These are phyloP conservation scores for Macadamia integrifolia DNA, from an alignment of 164 flowering plant species.

Conservation along the genomic window DNA sequence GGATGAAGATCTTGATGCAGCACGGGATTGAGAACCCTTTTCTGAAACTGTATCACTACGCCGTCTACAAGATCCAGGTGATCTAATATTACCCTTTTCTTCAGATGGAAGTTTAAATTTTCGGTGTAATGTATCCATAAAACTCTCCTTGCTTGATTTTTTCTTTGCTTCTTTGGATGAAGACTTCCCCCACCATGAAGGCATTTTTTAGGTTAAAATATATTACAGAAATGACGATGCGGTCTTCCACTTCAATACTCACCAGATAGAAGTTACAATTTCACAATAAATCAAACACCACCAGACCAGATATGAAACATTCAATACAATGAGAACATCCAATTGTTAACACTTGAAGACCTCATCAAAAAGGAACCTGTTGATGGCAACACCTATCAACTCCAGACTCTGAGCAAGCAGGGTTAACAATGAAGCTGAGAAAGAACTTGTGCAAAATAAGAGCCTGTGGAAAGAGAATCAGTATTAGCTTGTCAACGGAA, in stretches of 20 bases:
- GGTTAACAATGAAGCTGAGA: not conserved
- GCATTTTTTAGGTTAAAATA: slow-evolving; percentile 18
- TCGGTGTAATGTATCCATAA: slow-evolving; percentile 61
- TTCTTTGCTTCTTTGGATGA: slow-evolving; percentile 88
- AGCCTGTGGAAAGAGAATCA: not conserved
- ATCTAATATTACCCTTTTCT: slow-evolving; percentile 38
- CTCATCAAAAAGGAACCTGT: not conserved
- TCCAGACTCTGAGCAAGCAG: not conserved
- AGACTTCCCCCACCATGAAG: slow-evolving; percentile 82
- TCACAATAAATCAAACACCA: not conserved
- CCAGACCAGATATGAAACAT: not conserved
- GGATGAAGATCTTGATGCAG: slow-evolving; percentile 67
- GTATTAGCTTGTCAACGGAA: not conserved
- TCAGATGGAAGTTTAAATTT: slow-evolving; percentile 60
- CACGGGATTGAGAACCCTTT: slow-evolving; percentile 52
- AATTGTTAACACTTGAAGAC: not conserved
- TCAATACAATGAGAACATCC: not conserved
- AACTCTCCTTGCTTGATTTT: slow-evolving; percentile 66
- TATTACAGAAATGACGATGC: not conserved
- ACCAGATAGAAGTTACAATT: not conserved
- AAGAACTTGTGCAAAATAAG: not conserved
- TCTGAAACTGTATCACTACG: slow-evolving; percentile 54
- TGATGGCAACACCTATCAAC: not conserved
- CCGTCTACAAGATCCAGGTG: slow-evolving; percentile 56
- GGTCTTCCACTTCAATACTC: not conserved